Evolutionary conservation across 495 filamentous ascomycete genomes (phyloP).

Genomic region (Hyaloscypha finlandica): DNA sequence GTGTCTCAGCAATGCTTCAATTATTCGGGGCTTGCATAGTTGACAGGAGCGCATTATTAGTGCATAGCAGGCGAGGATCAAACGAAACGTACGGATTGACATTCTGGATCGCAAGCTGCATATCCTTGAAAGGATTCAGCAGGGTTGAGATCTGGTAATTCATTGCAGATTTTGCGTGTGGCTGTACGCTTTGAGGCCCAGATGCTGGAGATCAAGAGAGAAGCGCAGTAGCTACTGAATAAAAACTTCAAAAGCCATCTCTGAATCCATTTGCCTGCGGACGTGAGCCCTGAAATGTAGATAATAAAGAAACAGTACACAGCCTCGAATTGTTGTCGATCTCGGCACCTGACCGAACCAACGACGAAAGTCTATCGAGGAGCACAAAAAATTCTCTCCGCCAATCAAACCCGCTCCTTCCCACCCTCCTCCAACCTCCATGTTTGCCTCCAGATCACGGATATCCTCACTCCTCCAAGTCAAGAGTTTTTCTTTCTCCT

Average conservation of each 20-base stretch:
- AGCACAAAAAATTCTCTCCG: too few species aligned
- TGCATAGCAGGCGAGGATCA: background rate
- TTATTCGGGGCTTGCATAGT: constrained; percentile 17
- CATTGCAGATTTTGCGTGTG: constrained; percentile 23
- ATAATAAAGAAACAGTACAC: too few species aligned
- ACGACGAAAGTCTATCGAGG: too few species aligned
- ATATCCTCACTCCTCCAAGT: too few species aligned
- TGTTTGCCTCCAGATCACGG: background rate
- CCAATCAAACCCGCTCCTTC: background rate
- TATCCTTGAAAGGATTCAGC: constrained; percentile 10
- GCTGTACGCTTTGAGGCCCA: constrained; percentile 10
- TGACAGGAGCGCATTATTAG: constrained; percentile 10
- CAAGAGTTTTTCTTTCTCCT: background rate
- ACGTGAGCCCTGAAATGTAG: background rate
- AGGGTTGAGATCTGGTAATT: constrained; percentile 12
- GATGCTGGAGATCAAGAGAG: background rate
- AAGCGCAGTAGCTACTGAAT: constrained; percentile 15
- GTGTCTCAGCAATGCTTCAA: constrained; percentile 16
- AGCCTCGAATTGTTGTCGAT: background rate
- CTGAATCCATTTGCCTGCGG: background rate
- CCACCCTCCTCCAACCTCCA: background rate
- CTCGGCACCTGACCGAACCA: background rate
- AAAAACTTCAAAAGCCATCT: constrained; percentile 21
- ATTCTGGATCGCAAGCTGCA: constrained; percentile 14
- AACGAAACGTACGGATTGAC: background rate